Base-by-base conservation (phyloP, 2,329 filamentous ascomycete genomes). In the Scytalidium sp. region DNA sequence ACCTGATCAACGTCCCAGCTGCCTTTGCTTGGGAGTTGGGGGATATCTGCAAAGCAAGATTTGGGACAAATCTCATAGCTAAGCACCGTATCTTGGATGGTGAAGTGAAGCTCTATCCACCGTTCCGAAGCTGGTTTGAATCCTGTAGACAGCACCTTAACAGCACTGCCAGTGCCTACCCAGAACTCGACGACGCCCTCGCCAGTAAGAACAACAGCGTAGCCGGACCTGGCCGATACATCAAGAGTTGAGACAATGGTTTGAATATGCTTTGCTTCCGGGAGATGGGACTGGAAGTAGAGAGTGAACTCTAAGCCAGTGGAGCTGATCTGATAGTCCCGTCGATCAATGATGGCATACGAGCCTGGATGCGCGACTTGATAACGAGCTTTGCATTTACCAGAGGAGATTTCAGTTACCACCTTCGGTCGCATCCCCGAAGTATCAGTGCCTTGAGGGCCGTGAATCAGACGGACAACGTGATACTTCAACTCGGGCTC, bases 281-380 rank as follows among this genome's bases (percentile, higher is more conserved):
- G n/a, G 20, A 19, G 43, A 25, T 9, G 10, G 6, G 23, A 25
- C n/a, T 45, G 52, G n/a, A 53, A 32, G 43, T 56, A 50, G 8
- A 54, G 43, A 19, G 29, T 40, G 17, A 52, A 27, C 17, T 50
- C 29, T 13, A 54, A 44, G 8, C 29, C 49, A 19, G 23, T 39
- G 10, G 5, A 6, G 13, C 17, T 5, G 13, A 15, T n/a, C 15
- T 7, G 32, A 45, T 25, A 19, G 3, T 25, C 23, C 9, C 9
- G 15, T 25, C 27, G 7, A 25, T 45, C n/a, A 8, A 45, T 17
- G 4, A 8, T 45, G 3, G 21, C 23, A 25, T 45, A 45, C 10
- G 43, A 45, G 21, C 43, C 43, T 10, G 19, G 5, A 25, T 45
- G 43, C n/a, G 20, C 20, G 21, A 23, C 20, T 25, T 45, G 43